phyloP scores from a whole-genome alignment of 1,284 basidiomycete species.

The Ceratobasidium sp. region DNA sequence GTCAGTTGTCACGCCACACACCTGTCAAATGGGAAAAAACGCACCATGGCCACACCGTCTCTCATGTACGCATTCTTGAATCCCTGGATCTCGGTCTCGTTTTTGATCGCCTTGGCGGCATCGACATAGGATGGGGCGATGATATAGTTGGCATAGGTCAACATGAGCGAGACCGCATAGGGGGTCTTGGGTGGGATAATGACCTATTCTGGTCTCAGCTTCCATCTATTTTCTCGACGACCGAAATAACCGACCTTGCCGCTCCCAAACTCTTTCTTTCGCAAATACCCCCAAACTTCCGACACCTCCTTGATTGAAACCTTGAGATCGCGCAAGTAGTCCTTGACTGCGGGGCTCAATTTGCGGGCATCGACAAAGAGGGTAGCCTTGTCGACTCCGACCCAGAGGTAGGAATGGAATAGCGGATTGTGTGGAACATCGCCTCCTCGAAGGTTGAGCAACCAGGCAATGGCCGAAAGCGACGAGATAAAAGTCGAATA shows the following conservation, averaged over 20 bases:
- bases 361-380: constrained; percentile 76
- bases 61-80: constrained; percentile 85
- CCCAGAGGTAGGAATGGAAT: constrained; percentile 83
- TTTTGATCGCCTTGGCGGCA: constrained; percentile 87
- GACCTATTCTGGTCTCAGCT: constrained; percentile 52
- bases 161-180: constrained; percentile 80
- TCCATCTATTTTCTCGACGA: background rate
- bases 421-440: constrained; percentile 90
- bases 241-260: constrained; percentile 63
- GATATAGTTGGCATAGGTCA: constrained; percentile 78
- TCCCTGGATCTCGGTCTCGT: constrained; percentile 82
- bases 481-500: constrained; percentile 28
- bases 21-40: constrained; percentile 22
- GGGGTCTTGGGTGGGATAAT: constrained; percentile 74
- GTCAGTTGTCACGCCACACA: background rate
- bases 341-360: constrained; percentile 58
- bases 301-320: constrained; percentile 73
- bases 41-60: constrained; percentile 90
- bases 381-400: constrained; percentile 66
- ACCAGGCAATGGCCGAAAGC: constrained; percentile 62
- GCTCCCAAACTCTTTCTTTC: constrained; percentile 73
- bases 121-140: constrained; percentile 73
- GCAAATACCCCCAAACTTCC: constrained; percentile 82
- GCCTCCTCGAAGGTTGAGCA: constrained; percentile 82
- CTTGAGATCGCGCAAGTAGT: constrained; percentile 66